Base-by-base conservation (phyloP, 2,329 filamentous ascomycete species). In the Ceratocystis albifundus region DNA sequence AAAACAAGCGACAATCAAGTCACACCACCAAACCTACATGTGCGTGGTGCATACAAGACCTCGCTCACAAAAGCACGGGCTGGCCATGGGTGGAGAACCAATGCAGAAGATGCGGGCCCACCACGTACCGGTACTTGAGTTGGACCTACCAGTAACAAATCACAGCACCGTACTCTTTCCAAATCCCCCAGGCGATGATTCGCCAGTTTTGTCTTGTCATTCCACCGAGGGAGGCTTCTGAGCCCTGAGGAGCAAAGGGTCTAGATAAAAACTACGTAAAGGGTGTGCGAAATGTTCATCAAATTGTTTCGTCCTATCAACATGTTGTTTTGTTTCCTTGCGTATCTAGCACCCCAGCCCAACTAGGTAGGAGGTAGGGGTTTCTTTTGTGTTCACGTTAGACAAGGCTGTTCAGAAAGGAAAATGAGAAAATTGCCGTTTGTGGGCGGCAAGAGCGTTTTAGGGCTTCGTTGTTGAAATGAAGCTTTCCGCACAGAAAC, bases 1-100 rank as follows among this genome's bases (percentile, higher is more conserved):
- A 65, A 65, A 46, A 57, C 48, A 59, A 61, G 15, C n/a, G n/a
- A 44, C 45, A 30, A 46, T 53, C 62, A 67, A 61, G 66, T 62
- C 66, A 65, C 62, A 48, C 66, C 62, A 36, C 55, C 62, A 67
- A 57, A 65, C 32, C 22, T 50, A 57, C 64, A 65, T 65, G 66
- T 62, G 48, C 45, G 28, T 65, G 25, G 62, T 65, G 30, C 46
- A 63, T 36, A 50, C 44, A 63, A 41, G 61, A 28, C 61, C 61
- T 63, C 36, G 36, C 36, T 41, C 44, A 32, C 61, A 48, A 46
- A 63, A 46, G 44, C 61, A 59, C 55, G 55, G 55, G 55, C 55
- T 30, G 30, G 55, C 55, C 55, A 59, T 63, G 36, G 15, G 41
- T 63, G 25, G 36, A 32, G 44, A 48, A 50, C 17, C 50, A 36